Base-by-base conservation (phyloP, 306 rosid genomes). In the Cicer judaicum region DNA sequence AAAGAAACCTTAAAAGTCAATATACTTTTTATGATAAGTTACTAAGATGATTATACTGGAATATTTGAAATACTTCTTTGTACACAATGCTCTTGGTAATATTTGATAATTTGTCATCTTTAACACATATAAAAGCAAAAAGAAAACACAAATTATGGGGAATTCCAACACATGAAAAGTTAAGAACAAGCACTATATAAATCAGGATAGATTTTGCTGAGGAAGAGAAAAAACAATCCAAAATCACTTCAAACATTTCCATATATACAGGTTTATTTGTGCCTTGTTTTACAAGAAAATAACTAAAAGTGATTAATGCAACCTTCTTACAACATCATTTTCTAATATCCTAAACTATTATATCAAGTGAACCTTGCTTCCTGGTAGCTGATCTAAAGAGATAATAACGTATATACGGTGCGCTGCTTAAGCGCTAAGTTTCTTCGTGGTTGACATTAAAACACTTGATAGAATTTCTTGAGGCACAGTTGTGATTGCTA, bases 261-360 rank as follows among this genome's bases (percentile, higher is more conserved):
- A 36, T 57, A 69, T 73, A 72, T 60, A 64, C 79, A 62, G 6
- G 53, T 71, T 48, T 73, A 78, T 76, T 34, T 65, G 52, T 70
- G 54, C 68, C 71, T 63, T 67, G 66, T 60, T 81, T 65, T 61
- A 59, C 80, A 54, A 69, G 84, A 72, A 63, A 69, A 49, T 1
- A 48, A 46, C 49, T 55, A 21, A 57, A 65, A 71, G 62, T 39
- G 69, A 67, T 66, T n/a, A 72, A 46, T 74, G 60, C 57, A 64
- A 71, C 70, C 42, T 13, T 64, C 43, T 10, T 77, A 77, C 72
- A 78, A 68, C 42, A 72, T 29, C 10, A 1, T 56, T 55, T 56
- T 53, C 73, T 40, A 74, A 73, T 63, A 53, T 53, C 77, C 71
- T 52, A 66, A 52, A 67, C 48, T 77, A 54, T 59, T 65, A 55